phyloP scores from a whole-genome alignment of 2,329 filamentous ascomycete genomes.

The Lachnellula hyalina region DNA sequence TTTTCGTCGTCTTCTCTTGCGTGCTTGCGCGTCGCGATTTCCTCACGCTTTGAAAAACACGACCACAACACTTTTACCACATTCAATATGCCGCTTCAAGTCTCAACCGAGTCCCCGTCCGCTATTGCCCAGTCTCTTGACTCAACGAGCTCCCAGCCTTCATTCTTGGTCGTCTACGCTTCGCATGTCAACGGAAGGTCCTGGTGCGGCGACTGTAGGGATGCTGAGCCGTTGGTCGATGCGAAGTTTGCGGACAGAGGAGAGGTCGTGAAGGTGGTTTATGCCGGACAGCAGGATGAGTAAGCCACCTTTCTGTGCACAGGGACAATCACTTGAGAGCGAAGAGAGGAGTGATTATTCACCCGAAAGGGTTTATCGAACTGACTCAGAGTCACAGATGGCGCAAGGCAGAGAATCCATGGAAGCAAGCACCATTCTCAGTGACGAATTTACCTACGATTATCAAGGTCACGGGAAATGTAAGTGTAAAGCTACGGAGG shows the following conservation, averaged over 20 bases:
- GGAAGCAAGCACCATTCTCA: slow-evolving; percentile 22
- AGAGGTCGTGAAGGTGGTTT: slow-evolving; percentile 15
- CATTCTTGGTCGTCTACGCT: slow-evolving; percentile 25
- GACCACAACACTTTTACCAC: slow-evolving; percentile 14
- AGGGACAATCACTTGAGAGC: neutral
- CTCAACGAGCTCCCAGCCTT: slow-evolving; percentile 13
- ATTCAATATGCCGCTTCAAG: slow-evolving; percentile 14
- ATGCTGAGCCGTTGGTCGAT: slow-evolving; percentile 24
- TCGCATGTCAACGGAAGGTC: slow-evolving; percentile 19
- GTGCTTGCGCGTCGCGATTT: slow-evolving; percentile 30
- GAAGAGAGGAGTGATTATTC: neutral
- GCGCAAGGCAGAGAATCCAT: slow-evolving; percentile 21
- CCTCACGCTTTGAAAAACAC: slow-evolving; percentile 42
- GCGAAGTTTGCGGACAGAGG: slow-evolving; percentile 18
- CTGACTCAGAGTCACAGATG: slow-evolving; percentile 16
- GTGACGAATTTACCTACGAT: slow-evolving; percentile 25
- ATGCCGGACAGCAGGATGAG: slow-evolving; percentile 24
- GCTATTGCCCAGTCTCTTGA: slow-evolving; percentile 14
- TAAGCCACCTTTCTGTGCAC: slow-evolving; percentile 8
- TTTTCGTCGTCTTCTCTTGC: too few relatives aligned
- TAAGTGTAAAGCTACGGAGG: neutral
- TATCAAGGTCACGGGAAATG: slow-evolving; percentile 20
- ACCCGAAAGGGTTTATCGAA: too few relatives aligned
- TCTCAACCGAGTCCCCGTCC: slow-evolving; percentile 10
- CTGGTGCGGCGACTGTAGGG: slow-evolving; percentile 28